A percentile compares a stretch with the other conserved stretches of the same genome.
phyloP scores from a whole-genome alignment of 2,329 filamentous ascomycete species.

The Pseudogymnoascus sp. region DNA sequence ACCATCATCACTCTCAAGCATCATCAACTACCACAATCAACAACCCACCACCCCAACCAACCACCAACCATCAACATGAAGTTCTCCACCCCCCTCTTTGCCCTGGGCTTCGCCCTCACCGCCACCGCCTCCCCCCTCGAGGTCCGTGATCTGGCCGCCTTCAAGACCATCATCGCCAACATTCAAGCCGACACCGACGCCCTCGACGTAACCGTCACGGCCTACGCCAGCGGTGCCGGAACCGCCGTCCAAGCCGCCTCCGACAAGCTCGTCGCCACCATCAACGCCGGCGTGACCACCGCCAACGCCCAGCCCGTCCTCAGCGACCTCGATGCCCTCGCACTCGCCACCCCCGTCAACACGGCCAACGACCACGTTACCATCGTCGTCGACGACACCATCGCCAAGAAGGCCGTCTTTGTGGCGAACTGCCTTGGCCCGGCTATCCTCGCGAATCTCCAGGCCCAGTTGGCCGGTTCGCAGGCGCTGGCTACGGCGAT shows the following conservation, averaged over 20 bases:
- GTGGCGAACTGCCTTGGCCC: not conserved
- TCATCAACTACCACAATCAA: not conserved
- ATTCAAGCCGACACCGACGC: constrained; percentile 11
- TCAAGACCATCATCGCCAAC: not conserved
- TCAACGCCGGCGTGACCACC: not conserved
- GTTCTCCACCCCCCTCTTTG: not conserved
- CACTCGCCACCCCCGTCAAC: not conserved
- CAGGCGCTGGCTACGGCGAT: not conserved
- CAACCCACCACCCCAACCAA: not conserved
- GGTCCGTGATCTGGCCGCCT: not conserved
- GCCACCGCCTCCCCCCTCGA: not conserved
- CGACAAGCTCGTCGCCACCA: not conserved
- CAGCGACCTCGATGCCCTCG: not conserved
- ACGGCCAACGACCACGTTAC: not conserved
- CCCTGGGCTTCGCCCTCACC: not conserved
- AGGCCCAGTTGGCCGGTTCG: not conserved
- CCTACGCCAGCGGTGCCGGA: not conserved
- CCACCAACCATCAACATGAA: not conserved
- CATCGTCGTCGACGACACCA: not conserved
- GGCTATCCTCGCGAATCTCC: not conserved
- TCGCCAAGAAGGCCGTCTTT: not conserved
- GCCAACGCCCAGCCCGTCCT: not conserved
- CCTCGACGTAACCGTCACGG: not conserved
- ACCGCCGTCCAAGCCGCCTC: not conserved
- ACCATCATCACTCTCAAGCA: not conserved